Evolutionary conservation across 1,139 yeast genomes (phyloP), one percentile per base, ranked within the genome.

Genomic region (Yamadazyma pseudoaaseri): DNA sequence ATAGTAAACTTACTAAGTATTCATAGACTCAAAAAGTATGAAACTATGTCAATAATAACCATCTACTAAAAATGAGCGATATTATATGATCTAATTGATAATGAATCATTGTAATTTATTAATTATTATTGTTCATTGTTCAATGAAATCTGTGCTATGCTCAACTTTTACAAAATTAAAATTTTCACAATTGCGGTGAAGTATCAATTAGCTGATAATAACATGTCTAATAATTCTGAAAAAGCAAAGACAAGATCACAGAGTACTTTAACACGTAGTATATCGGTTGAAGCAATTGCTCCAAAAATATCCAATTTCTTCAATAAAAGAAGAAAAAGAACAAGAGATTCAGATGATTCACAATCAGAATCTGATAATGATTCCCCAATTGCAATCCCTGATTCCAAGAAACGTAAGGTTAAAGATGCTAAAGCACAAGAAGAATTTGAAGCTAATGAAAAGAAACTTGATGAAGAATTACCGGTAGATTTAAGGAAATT

Each of bases 401-500:
- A 37, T 10, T 29, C 35, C 11, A 60, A 55, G 45, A 59, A 48
- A 41, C 48, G 61, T 26, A 55, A 51, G 39, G 47, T 51, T 21
- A 55, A 55, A 33, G 21, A 18, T 10, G 54, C 62, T 17, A 44
- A 63, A 31, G 61, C 58, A 38, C 52, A 58, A 29, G 59, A 63
- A 39, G 69, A 58, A 37, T 71, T 74, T 40, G 70, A 71, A 37
- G 70, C 65, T 33, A 54, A 58, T 17, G 94, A 84, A 50, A 61
- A 58, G 37, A 65, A 68, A 43, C 70, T 73, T 40, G 89, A 81
- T 45, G 77, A 61, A 8, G 74, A 65, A 44, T 61, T 83, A 31
- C 87, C 89, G 1, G 79, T 69, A 34, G 79, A 81, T 39, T 71
- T 73, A 42, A 62, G 86, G 34, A 82, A 78, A 54, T 84, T 68